A percentile compares a stretch with the other conserved stretches of the same genome.
Evolutionary conservation across 2,329 filamentous ascomycete species (phyloP).

Genomic region (Ceratocystis huliohia): DNA sequence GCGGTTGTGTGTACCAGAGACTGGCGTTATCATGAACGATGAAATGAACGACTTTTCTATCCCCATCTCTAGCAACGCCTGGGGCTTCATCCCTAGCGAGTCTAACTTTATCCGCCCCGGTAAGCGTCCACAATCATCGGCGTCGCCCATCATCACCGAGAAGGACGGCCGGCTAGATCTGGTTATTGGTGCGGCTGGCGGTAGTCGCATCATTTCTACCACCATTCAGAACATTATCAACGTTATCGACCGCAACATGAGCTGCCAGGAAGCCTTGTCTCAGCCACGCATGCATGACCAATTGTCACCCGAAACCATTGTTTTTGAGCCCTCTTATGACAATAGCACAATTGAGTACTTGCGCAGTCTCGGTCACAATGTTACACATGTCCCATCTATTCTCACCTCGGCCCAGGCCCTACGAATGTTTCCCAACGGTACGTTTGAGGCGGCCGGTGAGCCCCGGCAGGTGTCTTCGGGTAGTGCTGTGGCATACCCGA

Average conservation of each 20-base stretch:
- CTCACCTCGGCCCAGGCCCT: slow-evolving; percentile 63
- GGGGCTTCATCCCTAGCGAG: slow-evolving; percentile 68
- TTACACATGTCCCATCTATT: slow-evolving; percentile 55
- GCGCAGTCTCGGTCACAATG: slow-evolving; percentile 55
- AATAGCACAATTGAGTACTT: slow-evolving; percentile 57
- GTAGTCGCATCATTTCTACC: slow-evolving; percentile 70
- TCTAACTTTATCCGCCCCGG: slow-evolving; percentile 65
- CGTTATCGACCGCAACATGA: slow-evolving; percentile 55
- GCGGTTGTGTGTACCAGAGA: slow-evolving; percentile 64
- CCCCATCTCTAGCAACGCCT: slow-evolving; percentile 62
- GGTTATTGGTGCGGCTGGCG: slow-evolving; percentile 65
- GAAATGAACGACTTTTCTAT: slow-evolving; percentile 77
- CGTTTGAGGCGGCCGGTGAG: slow-evolving; percentile 71
- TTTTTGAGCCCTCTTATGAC: slow-evolving; percentile 61
- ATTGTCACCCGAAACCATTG: slow-evolving; percentile 53
- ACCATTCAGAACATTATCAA: slow-evolving; percentile 68
- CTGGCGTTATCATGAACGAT: slow-evolving; percentile 63
- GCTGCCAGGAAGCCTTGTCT: slow-evolving; percentile 48
- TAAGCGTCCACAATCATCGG: slow-evolving; percentile 68
- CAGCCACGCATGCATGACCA: slow-evolving; percentile 71
- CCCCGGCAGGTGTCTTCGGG: slow-evolving; percentile 66
- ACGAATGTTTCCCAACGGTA: slow-evolving; percentile 46
- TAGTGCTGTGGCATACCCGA: slow-evolving; percentile 40
- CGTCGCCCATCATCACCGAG: slow-evolving; percentile 66
- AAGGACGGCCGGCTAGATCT: slow-evolving; percentile 57